Base-by-base conservation (phyloP, 352 stramenopile species). In the Stramenopiles sp. region DNA sequence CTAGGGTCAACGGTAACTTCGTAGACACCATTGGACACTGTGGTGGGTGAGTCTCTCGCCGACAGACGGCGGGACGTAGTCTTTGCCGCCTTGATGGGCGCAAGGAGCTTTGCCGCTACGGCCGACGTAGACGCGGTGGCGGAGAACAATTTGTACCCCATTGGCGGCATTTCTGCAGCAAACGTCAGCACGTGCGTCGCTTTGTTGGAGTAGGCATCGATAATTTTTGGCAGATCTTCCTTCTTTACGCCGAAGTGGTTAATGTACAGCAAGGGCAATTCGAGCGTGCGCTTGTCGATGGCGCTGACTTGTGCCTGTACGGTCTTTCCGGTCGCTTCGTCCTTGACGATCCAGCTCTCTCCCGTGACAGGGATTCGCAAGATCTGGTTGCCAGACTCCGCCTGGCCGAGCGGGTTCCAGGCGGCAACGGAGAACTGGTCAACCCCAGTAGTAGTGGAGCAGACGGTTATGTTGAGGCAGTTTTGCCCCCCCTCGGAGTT, bases 391-490 rank as follows among this genome's bases (percentile, higher is more conserved):
- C 79, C 68, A 32, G 49, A 12, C 25, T 12, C 25, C 25, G 12
- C 25, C 37, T 81, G 76, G 35, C 78, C 83, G 18, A 92, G 76
- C 48, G 82, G 80, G 79, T 91, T 92, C 74, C 77, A 75, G 0
- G 87, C 79, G 32, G 87, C 75, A 4, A 88, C 77, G 34, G 84
- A 82, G 18, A 91, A 81, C 36, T 87, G 37, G 83, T 81, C 63
- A 12, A 53, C 43, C 43, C 43, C 43, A 53, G 78, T 87, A 34
- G 78, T 86, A 4, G 90, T 77, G 32, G 93, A 84, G 76, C 93
- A 98, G 34, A 90, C 84, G 6, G 90, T 96, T 63, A 93, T 86
- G 81, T 97, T 98, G 37, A 85, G 78, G 25, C 43, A 53, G 43
- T 53, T 53, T 25, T 12, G 25, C 25, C 43, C 43, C 12, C 43